phyloP scores from a whole-genome alignment of 805 yeast genomes.

The Candida succiphila region DNA sequence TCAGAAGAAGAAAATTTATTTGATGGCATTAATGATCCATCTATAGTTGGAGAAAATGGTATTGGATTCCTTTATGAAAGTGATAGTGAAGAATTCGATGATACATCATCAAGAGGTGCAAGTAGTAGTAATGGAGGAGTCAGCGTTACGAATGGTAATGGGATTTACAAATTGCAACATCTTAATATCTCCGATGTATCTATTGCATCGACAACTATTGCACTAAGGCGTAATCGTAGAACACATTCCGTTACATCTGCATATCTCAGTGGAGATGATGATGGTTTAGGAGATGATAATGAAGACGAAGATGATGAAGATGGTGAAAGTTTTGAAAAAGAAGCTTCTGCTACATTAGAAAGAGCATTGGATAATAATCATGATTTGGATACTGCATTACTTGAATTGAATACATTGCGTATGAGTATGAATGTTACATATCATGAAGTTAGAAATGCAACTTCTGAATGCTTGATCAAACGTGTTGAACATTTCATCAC shows the following conservation, averaged over 20 bases:
- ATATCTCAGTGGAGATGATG: constrained; percentile 26
- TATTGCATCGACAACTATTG: constrained; percentile 37
- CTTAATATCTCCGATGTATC: constrained; percentile 45
- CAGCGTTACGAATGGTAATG: no score
- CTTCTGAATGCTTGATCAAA: constrained; percentile 58
- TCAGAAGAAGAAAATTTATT: constrained; percentile 8
- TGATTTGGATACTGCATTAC: constrained; percentile 82
- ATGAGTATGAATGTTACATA: constrained; percentile 97
- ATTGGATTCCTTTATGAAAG: constrained; percentile 40
- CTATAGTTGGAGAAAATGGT: constrained; percentile 38
- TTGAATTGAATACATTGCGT: constrained; percentile 88
- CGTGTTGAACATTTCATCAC: constrained; percentile 66
- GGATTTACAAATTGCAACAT: constrained; percentile 30
- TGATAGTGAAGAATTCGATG: constrained; percentile 36
- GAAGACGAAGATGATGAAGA: constrained; percentile 26
- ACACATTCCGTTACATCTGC: constrained; percentile 25
- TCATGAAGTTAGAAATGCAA: constrained; percentile 83
- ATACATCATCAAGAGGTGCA: constrained; percentile 3
- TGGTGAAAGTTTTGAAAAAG: constrained; percentile 74
- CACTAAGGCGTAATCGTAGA: constrained; percentile 25
- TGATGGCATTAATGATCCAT: constrained; percentile 14
- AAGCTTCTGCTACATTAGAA: constrained; percentile 89
- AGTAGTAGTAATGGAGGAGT: constrained; percentile 27
- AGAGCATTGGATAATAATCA: constrained; percentile 90
- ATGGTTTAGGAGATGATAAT: constrained; percentile 50